phyloP scores from a whole-genome alignment of 164 flowering plant genomes.

The Malania oleifera region DNA sequence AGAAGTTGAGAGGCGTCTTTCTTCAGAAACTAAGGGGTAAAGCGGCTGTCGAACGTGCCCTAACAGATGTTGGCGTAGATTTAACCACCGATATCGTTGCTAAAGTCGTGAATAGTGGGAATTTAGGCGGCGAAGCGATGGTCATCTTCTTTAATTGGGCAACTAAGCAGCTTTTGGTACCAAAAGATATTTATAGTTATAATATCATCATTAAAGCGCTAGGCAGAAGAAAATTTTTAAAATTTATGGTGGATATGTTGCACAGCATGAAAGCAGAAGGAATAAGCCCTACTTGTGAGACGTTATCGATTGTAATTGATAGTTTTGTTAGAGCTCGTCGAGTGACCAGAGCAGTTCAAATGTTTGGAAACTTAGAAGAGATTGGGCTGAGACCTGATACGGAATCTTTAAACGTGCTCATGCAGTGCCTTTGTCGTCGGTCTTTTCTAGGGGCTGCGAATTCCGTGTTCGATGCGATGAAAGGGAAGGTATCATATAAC shows the following conservation, averaged over 20 bases:
- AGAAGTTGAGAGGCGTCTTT: slow-evolving; percentile 80
- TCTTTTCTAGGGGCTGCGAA: slow-evolving; percentile 59
- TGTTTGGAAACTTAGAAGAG: slow-evolving; percentile 47
- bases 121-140: slow-evolving; percentile 69
- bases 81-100: slow-evolving; percentile 45
- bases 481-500: slow-evolving; percentile 44
- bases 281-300: slow-evolving; percentile 30
- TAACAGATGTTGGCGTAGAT: slow-evolving; percentile 33
- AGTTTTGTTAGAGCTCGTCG: slow-evolving; percentile 49
- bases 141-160: slow-evolving; percentile 82
- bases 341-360: slow-evolving; percentile 48
- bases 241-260: slow-evolving; percentile 39
- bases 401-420: slow-evolving; percentile 54
- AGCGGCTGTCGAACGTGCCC: slow-evolving; percentile 51
- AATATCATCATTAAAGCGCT: slow-evolving; percentile 56
- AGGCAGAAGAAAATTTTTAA: slow-evolving; percentile 68
- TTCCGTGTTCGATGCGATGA: slow-evolving; percentile 43
- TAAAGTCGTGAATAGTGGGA: slow-evolving; percentile 63
- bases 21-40: slow-evolving; percentile 68
- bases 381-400: slow-evolving; percentile 42
- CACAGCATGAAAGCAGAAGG: slow-evolving; percentile 38
- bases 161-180: slow-evolving; percentile 35
- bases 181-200: slow-evolving; percentile 29
- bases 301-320: slow-evolving; percentile 55
- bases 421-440: slow-evolving; percentile 53